Conservation (phyloP, 164 flowering plant species). For the Tinospora cordifolia region DNA sequence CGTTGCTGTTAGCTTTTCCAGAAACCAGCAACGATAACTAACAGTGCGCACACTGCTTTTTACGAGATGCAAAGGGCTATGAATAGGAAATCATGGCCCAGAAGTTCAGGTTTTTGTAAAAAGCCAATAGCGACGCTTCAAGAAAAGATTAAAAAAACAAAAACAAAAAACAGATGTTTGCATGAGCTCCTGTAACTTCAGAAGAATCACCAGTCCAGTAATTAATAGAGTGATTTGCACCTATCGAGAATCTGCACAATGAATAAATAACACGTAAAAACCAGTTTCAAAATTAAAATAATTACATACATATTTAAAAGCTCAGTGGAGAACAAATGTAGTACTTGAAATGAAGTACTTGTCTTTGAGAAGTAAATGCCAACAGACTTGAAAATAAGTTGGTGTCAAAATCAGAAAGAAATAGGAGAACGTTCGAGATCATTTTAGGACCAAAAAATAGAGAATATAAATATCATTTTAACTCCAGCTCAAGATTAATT, state of each 20-base stretch:
- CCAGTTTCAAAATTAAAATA: constrained; percentile 16
- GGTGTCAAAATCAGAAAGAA: too few relatives aligned
- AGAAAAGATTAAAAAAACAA: too few relatives aligned
- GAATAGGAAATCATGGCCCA: constrained; percentile 19
- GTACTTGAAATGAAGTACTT: not conserved
- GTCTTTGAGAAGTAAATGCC: too few relatives aligned
- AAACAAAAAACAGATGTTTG: constrained; percentile 29
- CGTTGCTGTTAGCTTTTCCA: too few relatives aligned
- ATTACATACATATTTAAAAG: constrained; percentile 8
- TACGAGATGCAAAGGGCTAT: too few relatives aligned
- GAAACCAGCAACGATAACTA: too few relatives aligned
- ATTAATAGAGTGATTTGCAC: constrained; percentile 37
- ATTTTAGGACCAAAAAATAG: too few relatives aligned
- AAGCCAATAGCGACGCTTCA: constrained; percentile 29
- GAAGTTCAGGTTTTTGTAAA: constrained; percentile 19
- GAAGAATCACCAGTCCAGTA: constrained; percentile 48
- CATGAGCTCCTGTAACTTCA: constrained; percentile 53
- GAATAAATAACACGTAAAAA: constrained; percentile 27
- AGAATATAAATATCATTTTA: too few relatives aligned
- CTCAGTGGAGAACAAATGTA: not conserved
- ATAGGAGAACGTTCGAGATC: too few relatives aligned
- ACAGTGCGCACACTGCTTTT: too few relatives aligned
- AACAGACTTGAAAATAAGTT: too few relatives aligned
- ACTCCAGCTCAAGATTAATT: too few relatives aligned
- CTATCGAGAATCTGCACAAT: constrained; percentile 42